Conservation (phyloP, 805 yeast genomes). For the Ascoidea rubescens region DNA sequence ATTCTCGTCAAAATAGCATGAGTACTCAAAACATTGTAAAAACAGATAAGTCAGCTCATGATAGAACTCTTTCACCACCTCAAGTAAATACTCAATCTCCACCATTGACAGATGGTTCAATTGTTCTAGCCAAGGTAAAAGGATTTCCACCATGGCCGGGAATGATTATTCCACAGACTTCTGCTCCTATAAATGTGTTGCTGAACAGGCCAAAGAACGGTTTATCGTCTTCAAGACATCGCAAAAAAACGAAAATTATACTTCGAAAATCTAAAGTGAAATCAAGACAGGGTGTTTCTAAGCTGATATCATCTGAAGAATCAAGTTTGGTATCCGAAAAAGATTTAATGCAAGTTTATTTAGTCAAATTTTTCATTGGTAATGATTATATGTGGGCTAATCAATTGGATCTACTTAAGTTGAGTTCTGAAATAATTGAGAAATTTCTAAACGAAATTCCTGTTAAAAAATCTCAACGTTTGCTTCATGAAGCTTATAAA, state of each 20-base stretch:
- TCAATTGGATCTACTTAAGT: slow-evolving; percentile 31
- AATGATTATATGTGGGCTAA: slow-evolving; percentile 61
- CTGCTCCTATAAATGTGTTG: slow-evolving; percentile 44
- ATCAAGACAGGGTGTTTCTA: neutral
- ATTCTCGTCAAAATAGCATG: too few relatives aligned
- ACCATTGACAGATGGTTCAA: slow-evolving; percentile 27
- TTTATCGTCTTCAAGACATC: slow-evolving; percentile 12
- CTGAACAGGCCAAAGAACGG: slow-evolving; percentile 34
- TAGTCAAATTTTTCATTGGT: slow-evolving; percentile 56
- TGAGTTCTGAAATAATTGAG: slow-evolving; percentile 28
- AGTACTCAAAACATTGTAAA: too few relatives aligned
- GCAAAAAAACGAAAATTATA: slow-evolving; percentile 11
- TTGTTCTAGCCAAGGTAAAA: slow-evolving; percentile 68
- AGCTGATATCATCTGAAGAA: slow-evolving; percentile 5
- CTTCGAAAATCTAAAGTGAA: slow-evolving; percentile 5
- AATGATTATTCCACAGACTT: slow-evolving; percentile 48
- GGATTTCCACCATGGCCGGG: slow-evolving; percentile 92
- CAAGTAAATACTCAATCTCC: too few relatives aligned
- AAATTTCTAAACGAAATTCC: slow-evolving; percentile 17
- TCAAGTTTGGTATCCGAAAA: slow-evolving; percentile 8
- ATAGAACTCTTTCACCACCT: too few relatives aligned
- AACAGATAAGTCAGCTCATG: too few relatives aligned
- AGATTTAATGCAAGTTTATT: slow-evolving; percentile 22
- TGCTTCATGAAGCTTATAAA: too few relatives aligned
- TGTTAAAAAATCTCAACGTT: too few relatives aligned